phyloP scores from a whole-genome alignment of 768 basidiomycete genomes.

The Amanita thiersii region DNA sequence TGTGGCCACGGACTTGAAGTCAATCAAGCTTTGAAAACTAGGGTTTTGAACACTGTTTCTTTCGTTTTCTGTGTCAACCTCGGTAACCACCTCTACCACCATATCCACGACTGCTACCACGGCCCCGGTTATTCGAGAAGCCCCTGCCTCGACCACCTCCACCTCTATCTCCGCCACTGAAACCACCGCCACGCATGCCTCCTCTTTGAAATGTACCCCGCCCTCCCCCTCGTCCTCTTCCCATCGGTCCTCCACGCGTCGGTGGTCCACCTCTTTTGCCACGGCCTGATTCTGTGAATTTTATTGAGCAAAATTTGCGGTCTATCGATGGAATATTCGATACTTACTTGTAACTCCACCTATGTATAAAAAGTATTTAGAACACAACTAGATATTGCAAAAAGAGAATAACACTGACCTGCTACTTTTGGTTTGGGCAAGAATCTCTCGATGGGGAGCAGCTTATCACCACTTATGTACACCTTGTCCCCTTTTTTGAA shows the following conservation, averaged over 20 bases:
- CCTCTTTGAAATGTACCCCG: slow-evolving; percentile 39
- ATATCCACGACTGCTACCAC: slow-evolving; percentile 26
- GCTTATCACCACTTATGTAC: slow-evolving; percentile 95
- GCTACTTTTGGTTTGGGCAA: slow-evolving; percentile 88
- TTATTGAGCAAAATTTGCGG: too few species aligned
- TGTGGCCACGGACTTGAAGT: slow-evolving; percentile 42
- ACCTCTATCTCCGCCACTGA: slow-evolving; percentile 37
- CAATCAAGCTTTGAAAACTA: slow-evolving; percentile 31
- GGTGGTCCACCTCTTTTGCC: slow-evolving; percentile 25
- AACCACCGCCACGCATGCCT: slow-evolving; percentile 34
- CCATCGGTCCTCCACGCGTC: too few species aligned
- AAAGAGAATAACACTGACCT: slow-evolving; percentile 27
- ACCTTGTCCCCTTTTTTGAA: slow-evolving; percentile 99
- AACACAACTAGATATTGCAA: slow-evolving; percentile 6
- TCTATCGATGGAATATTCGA: slow-evolving; percentile 8
- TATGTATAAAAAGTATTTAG: slow-evolving; percentile 14
- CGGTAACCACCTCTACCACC: slow-evolving; percentile 34
- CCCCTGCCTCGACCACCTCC: slow-evolving; percentile 32
- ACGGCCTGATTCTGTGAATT: slow-evolving; percentile 15
- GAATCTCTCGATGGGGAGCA: slow-evolving; percentile 93
- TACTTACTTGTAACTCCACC: slow-evolving; percentile 40
- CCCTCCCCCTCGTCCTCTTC: slow-evolving; percentile 31
- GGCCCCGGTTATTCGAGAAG: slow-evolving; percentile 29
- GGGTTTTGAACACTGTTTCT: slow-evolving; percentile 2
- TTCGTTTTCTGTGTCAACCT: slow-evolving; percentile 45